phyloP scores from a whole-genome alignment of 495 filamentous ascomycete species.

The Penicillium paradoxum region DNA sequence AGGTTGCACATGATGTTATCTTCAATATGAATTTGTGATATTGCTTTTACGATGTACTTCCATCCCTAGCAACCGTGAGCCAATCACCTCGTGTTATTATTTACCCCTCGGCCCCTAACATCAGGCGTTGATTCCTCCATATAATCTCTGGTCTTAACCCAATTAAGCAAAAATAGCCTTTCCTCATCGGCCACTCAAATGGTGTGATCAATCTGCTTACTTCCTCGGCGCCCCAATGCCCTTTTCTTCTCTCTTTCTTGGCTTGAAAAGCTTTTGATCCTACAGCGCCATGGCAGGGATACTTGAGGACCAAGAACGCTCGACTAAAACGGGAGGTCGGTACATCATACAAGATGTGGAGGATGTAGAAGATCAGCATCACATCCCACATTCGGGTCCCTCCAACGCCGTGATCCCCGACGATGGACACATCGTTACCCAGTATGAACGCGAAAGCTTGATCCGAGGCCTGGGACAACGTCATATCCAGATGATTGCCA shows the following conservation, averaged over 20 bases:
- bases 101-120: neutral
- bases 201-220: conserved; percentile 16
- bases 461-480: conserved; percentile 36
- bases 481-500: conserved; percentile 56
- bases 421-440: conserved; percentile 19
- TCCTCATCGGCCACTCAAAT: conserved; percentile 16
- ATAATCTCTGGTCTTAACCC: neutral
- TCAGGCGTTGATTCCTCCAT: neutral
- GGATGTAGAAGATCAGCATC: conserved; percentile 18
- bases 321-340: conserved; percentile 6
- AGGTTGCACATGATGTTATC: neutral
- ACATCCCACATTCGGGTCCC: conserved; percentile 1
- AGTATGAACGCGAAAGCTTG: conserved; percentile 24
- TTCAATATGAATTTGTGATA: too few species aligned
- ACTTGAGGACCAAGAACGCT: conserved; percentile 3
- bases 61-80: neutral
- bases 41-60: neutral
- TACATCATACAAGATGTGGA: conserved; percentile 18
- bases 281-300: conserved; percentile 11
- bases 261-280: neutral
- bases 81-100: neutral
- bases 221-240: neutral
- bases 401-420: conserved; percentile 2
- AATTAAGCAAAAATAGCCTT: conserved; percentile 10
- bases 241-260: too few species aligned